Percentiles rank a stretch among this genome's conserved stretches.
Conservation (phyloP, 2,329 filamentous ascomycete genomes). For the Alternaria dauci region DNA sequence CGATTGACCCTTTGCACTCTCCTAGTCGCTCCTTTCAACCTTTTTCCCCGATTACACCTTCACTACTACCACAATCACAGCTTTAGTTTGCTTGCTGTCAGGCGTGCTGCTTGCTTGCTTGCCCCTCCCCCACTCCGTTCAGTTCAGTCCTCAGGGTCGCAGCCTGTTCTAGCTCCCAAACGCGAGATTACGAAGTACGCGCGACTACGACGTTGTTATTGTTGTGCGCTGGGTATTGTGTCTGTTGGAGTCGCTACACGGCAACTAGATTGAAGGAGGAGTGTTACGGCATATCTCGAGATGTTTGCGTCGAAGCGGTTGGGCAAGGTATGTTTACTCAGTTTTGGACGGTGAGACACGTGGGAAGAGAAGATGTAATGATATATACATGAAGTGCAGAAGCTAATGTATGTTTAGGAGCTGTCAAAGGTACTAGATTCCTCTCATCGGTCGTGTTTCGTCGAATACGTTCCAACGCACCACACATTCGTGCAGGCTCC, state of each 20-base stretch:
- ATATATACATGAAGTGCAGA: background rate
- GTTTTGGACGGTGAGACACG: background rate
- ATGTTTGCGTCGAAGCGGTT: slow-evolving; percentile 63
- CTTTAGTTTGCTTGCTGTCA: slow-evolving; percentile 6
- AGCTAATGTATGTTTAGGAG: slow-evolving; percentile 23
- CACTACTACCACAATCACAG: background rate
- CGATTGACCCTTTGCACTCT: background rate
- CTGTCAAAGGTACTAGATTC: slow-evolving; percentile 29
- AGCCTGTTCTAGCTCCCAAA: background rate
- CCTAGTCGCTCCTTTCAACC: background rate
- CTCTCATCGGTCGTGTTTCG: background rate
- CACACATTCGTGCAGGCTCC: background rate
- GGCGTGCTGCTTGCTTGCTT: slow-evolving; percentile 10
- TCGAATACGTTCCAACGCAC: background rate
- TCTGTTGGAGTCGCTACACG: background rate
- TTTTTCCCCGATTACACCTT: no score
- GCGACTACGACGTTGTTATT: background rate
- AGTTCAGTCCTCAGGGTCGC: background rate
- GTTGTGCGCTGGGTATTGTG: background rate
- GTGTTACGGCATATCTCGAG: slow-evolving; percentile 7
- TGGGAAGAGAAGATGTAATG: background rate
- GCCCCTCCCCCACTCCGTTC: slow-evolving; percentile 13
- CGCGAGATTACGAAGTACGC: background rate
- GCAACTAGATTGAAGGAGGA: background rate
- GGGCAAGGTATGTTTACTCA: slow-evolving; percentile 52